Percentiles rank a stretch among this genome's conserved stretches.
These are phyloP conservation scores for Aschersonia sp. DNA, from an alignment of 2,329 filamentous ascomycete species.

Conservation along the genomic window DNA sequence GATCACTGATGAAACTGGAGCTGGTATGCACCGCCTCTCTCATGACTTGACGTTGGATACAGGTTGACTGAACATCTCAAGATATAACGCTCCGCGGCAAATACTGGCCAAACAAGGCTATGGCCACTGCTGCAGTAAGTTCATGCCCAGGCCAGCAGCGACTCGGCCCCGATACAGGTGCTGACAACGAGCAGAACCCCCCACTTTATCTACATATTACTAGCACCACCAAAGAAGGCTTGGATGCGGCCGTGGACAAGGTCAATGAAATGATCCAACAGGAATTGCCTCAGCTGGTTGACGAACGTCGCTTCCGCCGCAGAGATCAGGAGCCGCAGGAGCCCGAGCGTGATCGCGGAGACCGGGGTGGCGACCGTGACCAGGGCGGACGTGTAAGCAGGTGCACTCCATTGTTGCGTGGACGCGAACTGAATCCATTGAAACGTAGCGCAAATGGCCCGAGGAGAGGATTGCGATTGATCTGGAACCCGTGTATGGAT, in stretches of 20 bases:
- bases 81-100: constrained; percentile 97
- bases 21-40: constrained; percentile 62
- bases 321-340: constrained; percentile 56
- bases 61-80: constrained; percentile 42
- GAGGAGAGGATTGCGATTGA: constrained; percentile 88
- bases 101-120: constrained; percentile 94
- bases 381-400: constrained; percentile 58
- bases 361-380: constrained; percentile 42
- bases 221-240: constrained; percentile 78
- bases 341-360: constrained; percentile 65
- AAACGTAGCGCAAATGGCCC: constrained; percentile 82
- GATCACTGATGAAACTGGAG: constrained; percentile 99
- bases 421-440: too few relatives aligned
- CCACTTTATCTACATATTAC: constrained; percentile 92
- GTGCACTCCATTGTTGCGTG: too few relatives aligned
- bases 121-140: constrained; percentile 85
- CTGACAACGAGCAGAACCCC: constrained; percentile 48
- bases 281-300: constrained; percentile 86
- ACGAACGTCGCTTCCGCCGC: constrained; percentile 81
- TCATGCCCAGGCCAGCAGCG: neutral
- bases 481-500: constrained; percentile 81
- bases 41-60: constrained; percentile 38
- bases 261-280: constrained; percentile 95
- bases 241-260: constrained; percentile 74
- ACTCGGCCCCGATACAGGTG: neutral